A percentile compares a stretch with the other conserved stretches of the same genome.
Evolutionary conservation across 2,329 filamentous ascomycete genomes (phyloP).

Genomic region (Diaporthe sp.): DNA sequence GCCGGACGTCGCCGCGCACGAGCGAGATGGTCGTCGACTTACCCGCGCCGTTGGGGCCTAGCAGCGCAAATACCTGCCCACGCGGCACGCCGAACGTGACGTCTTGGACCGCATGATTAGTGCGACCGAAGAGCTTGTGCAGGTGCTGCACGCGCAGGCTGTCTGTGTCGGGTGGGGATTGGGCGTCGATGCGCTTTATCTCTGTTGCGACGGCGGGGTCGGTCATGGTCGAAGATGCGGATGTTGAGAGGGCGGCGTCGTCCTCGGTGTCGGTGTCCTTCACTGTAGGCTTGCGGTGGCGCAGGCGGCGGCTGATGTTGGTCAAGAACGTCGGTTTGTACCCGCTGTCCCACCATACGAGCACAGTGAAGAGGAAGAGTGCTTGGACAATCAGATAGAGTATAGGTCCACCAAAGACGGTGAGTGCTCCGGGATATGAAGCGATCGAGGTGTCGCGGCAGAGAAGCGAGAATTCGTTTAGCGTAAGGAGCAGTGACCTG

Average conservation of each 20-base stretch:
- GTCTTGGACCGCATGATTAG: constrained; percentile 75
- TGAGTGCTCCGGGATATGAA: constrained; percentile 77
- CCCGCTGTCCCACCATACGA: constrained; percentile 87
- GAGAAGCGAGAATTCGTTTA: constrained; percentile 87
- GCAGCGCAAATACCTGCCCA: constrained; percentile 87
- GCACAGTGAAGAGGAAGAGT: constrained; percentile 75
- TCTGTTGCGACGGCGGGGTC: constrained; percentile 77
- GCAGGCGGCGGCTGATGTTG: constrained; percentile 55
- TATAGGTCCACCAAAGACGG: constrained; percentile 86
- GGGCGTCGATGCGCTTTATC: constrained; percentile 71
- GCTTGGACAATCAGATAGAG: constrained; percentile 84
- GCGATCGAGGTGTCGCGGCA: constrained; percentile 77
- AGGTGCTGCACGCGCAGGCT: constrained; percentile 85
- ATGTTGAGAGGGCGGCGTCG: constrained; percentile 28
- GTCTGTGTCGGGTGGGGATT: constrained; percentile 61
- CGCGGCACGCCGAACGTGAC: constrained; percentile 85
- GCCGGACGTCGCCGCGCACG: constrained; percentile 88
- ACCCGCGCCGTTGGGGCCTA: constrained; percentile 92
- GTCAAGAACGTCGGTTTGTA: constrained; percentile 70
- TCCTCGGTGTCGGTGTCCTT: constrained; percentile 35
- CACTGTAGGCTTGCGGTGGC: constrained; percentile 43
- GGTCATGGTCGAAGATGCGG: constrained; percentile 42
- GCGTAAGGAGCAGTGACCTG: constrained; percentile 79
- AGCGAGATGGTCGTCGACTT: constrained; percentile 92
- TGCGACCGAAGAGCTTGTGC: constrained; percentile 79